phyloP scores from a whole-genome alignment of 2,329 filamentous ascomycete species.

The Penicillium sp. region DNA sequence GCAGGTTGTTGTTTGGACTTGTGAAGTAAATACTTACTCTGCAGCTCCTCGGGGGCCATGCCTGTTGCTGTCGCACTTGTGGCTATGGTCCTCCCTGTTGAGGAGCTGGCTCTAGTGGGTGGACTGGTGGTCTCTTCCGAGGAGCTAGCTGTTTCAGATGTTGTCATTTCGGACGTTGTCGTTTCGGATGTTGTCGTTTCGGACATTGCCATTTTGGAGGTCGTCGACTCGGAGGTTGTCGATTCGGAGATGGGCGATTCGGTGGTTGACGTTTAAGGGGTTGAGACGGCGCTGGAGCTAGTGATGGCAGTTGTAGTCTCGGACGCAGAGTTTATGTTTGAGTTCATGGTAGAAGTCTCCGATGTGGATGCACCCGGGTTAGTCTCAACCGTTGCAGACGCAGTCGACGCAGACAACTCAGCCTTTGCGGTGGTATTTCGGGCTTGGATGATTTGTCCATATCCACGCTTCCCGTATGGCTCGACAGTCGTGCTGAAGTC shows the following conservation, averaged over 20 bases:
- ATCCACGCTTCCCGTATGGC: not conserved
- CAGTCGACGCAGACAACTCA: not conserved
- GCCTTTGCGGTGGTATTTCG: not conserved
- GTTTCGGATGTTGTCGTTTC: no score
- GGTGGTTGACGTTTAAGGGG: slow-evolving; percentile 2
- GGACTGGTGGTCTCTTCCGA: not conserved
- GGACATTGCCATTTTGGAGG: no score
- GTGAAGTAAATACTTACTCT: not conserved
- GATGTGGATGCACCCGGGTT: not conserved
- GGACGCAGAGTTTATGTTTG: not conserved
- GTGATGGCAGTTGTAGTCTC: not conserved
- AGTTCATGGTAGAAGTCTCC: slow-evolving; percentile 4
- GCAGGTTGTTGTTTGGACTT: not conserved
- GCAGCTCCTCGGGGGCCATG: not conserved
- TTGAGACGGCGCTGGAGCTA: not conserved
- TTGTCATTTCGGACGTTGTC: no score
- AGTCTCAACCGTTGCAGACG: not conserved
- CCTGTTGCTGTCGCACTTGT: slow-evolving; percentile 9
- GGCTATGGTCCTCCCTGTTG: not conserved
- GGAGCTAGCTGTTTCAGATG: not conserved
- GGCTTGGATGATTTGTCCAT: not conserved
- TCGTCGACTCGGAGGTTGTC: no score
- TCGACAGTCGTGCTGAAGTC: no score
- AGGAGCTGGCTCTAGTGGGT: not conserved
- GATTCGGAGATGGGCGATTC: not conserved